Base-by-base conservation (phyloP, 768 basidiomycete genomes). In the Fomitopsis pulvina region DNA sequence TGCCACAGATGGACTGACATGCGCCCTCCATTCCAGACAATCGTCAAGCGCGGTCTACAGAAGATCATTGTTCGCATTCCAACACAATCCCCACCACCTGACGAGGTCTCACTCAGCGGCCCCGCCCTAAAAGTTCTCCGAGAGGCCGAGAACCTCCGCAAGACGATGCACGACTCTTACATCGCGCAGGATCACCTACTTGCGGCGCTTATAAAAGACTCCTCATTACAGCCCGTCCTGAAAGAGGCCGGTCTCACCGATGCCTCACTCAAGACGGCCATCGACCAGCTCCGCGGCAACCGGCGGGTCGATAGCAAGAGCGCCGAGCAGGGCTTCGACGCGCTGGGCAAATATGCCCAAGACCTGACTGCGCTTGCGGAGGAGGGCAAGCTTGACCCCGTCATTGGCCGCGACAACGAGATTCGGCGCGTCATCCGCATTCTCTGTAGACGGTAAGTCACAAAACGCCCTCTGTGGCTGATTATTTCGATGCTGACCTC, bases 351-450 rank as follows among this genome's bases (percentile, higher is more conserved):
- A 67, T 92, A 91, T 61, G 89, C 89, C 1, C 69, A 86, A 12
- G 92, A 96, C 65, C 70, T 95, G 41, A 96, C 93, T 0, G 74
- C 87, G 3, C 73, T 94, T 2, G 93, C 93, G 26, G 84, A 86
- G 63, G 88, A 91, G 63, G 92, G 93, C 12, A 94, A 94, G 65
- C 80, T 95, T n/a, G 93, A 96, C 65, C 93, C 93, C 3, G 89
- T 93, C 25, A 92, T 96, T 50, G 92, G 93, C 8, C 80, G 92
- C 46, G 92, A 95, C 63, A 86, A 92, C 57, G 92, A 94, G 64
- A 93, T 96, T 56, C 79, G 92, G 45, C 80, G 92, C 40, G 81
- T 78, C 34, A 77, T 92, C 47, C 85, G 91, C 39, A 89, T 92
- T 57, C 75, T 93, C 28, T 92, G 88, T 56, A 71, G 87, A 73